Conservation (phyloP, 2,329 filamentous ascomycete genomes). For the Aspergillus luchuensis region DNA sequence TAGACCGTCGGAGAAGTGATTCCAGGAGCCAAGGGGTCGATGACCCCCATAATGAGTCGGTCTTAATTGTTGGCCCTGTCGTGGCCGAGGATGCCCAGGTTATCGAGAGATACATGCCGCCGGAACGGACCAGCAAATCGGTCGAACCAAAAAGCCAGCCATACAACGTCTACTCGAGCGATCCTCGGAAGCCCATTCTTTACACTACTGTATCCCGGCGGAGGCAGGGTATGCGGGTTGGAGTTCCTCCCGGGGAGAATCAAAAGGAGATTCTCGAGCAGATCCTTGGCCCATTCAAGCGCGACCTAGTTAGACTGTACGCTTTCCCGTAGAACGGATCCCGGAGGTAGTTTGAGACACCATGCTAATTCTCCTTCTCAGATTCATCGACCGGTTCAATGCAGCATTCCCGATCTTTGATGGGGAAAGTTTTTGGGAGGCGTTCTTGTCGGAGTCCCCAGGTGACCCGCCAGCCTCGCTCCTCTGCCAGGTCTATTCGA, state of each 20-base stretch:
- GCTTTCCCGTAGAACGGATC: slow-evolving; percentile 26
- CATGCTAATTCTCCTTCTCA: slow-evolving; percentile 27
- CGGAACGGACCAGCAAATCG: slow-evolving; percentile 41
- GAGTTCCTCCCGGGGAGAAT: slow-evolving; percentile 49
- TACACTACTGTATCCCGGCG: slow-evolving; percentile 54
- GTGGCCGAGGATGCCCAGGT: slow-evolving; percentile 63
- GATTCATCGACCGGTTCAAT: slow-evolving; percentile 60
- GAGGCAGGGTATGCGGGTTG: slow-evolving; percentile 50
- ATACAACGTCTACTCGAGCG: slow-evolving; percentile 55
- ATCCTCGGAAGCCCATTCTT: slow-evolving; percentile 49
- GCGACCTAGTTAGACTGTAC: slow-evolving; percentile 56
- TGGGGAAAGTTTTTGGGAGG: slow-evolving; percentile 54
- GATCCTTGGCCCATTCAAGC: slow-evolving; percentile 57
- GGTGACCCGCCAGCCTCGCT: slow-evolving; percentile 58
- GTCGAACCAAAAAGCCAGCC: slow-evolving; percentile 46
- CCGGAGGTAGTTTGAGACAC: not conserved
- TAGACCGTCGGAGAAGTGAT: slow-evolving; percentile 34
- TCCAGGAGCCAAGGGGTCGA: slow-evolving; percentile 35
- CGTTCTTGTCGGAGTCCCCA: slow-evolving; percentile 49
- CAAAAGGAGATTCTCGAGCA: slow-evolving; percentile 60
- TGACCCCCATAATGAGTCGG: slow-evolving; percentile 45
- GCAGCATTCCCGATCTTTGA: slow-evolving; percentile 65
- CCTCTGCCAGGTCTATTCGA: slow-evolving; percentile 60
- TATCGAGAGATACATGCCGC: slow-evolving; percentile 60
- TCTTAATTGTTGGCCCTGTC: slow-evolving; percentile 62